Conservation (phyloP, 345 rosid species). For the Erucastrum elatum region DNA sequence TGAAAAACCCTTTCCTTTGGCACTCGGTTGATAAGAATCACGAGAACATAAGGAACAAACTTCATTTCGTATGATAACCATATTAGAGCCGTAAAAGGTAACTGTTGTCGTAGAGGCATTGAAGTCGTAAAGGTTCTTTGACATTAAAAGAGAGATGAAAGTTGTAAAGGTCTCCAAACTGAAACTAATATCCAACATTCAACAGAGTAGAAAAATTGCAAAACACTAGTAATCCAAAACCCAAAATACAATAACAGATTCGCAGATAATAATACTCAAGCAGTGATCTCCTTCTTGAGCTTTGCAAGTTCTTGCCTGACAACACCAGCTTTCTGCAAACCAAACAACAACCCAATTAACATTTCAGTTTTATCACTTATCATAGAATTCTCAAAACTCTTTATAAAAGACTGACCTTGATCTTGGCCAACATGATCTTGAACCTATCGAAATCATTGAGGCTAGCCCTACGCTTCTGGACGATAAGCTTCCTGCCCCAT, state of each 20-base stretch:
- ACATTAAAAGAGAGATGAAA: background rate
- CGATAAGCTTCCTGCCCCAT: slow-evolving; percentile 79
- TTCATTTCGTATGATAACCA: background rate
- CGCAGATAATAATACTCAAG: slow-evolving; percentile 17
- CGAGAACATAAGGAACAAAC: background rate
- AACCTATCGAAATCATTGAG: slow-evolving; percentile 83
- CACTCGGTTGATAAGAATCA: background rate
- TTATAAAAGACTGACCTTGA: slow-evolving; percentile 35
- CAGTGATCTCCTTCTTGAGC: slow-evolving; percentile 50
- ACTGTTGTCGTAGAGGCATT: background rate
- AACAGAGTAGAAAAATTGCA: slow-evolving; percentile 14
- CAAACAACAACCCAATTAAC: background rate
- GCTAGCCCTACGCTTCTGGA: slow-evolving; percentile 64
- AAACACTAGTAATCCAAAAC: slow-evolving; percentile 1
- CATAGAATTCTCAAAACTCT: background rate
- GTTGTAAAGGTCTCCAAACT: slow-evolving; percentile 10
- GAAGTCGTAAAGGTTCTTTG: background rate
- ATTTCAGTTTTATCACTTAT: background rate
- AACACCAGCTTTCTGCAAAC: slow-evolving; percentile 48
- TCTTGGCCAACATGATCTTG: slow-evolving; percentile 80
- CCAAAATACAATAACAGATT: slow-evolving; percentile 8
- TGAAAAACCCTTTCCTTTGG: background rate
- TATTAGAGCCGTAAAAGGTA: background rate
- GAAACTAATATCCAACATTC: slow-evolving; percentile 8
- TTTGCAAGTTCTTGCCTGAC: slow-evolving; percentile 59